Percentiles rank a stretch among this genome's conserved stretches.
Conservation (phyloP, 106 monocot species). For the Dendrobium catenatum region DNA sequence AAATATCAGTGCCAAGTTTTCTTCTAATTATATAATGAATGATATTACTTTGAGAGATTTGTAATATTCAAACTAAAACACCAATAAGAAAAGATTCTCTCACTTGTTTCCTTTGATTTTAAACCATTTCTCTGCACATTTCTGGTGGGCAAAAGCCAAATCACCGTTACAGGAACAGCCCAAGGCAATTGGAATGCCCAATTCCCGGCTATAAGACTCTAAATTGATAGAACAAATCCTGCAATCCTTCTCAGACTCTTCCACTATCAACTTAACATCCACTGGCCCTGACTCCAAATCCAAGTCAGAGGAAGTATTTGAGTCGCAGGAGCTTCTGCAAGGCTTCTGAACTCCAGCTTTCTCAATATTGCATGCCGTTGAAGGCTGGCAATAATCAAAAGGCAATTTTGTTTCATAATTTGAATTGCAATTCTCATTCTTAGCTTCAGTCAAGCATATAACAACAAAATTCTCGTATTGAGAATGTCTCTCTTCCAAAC, state of each 20-base stretch:
- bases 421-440: background rate
- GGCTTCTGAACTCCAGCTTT: background rate
- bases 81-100: background rate
- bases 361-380: background rate
- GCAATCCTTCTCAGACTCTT: background rate
- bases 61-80: background rate
- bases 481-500: too few relatives aligned
- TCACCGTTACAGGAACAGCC: constrained; percentile 15
- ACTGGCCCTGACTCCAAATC: background rate
- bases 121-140: constrained; percentile 13
- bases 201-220: background rate
- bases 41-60: too few relatives aligned
- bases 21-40: too few relatives aligned
- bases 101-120: constrained; percentile 12
- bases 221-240: constrained; percentile 10
- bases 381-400: too few relatives aligned
- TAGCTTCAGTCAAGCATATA: background rate
- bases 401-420: background rate
- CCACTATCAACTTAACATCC: background rate
- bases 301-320: background rate
- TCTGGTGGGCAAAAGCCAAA: constrained; percentile 11
- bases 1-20: too few relatives aligned
- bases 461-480: background rate
- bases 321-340: too few relatives aligned
- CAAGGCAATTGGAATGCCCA: background rate